Evolutionary conservation across 768 basidiomycete species (phyloP).

Genomic region (Naganishia vishniacii): DNA sequence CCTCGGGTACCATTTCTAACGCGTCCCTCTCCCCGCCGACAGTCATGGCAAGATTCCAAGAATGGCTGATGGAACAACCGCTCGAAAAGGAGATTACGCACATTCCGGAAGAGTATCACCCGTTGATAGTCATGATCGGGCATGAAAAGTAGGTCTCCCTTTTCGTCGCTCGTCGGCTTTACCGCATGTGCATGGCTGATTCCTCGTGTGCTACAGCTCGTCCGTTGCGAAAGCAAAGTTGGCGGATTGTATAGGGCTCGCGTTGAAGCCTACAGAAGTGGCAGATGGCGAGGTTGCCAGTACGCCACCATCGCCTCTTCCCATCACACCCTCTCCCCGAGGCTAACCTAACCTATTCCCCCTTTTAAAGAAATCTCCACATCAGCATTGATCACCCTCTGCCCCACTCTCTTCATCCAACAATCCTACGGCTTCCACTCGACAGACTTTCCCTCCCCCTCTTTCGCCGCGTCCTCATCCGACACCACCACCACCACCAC

Average conservation of each 20-base stretch:
- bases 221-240: background rate
- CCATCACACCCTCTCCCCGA: no score
- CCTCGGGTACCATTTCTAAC: no score
- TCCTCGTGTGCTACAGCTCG: background rate
- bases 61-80: conserved; percentile 12
- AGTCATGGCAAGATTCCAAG: conserved; percentile 9
- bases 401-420: background rate
- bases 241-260: conserved; percentile 7
- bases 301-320: background rate
- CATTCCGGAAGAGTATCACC: conserved; percentile 17
- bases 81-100: background rate
- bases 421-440: conserved; percentile 20
- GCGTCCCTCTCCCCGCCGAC: background rate
- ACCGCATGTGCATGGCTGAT: background rate
- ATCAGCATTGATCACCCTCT: background rate
- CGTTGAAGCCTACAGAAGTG: conserved; percentile 19
- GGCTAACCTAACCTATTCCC: background rate
- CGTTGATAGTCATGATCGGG: conserved; percentile 27
- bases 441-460: conserved; percentile 13
- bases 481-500: background rate
- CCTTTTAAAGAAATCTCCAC: background rate
- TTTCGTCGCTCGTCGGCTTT: no score
- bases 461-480: background rate
- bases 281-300: conserved; percentile 19
- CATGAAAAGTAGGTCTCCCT: conserved; percentile 14